Evolutionary conservation across 1,284 basidiomycete genomes (phyloP).

Genomic region (Coniophora puteana): DNA sequence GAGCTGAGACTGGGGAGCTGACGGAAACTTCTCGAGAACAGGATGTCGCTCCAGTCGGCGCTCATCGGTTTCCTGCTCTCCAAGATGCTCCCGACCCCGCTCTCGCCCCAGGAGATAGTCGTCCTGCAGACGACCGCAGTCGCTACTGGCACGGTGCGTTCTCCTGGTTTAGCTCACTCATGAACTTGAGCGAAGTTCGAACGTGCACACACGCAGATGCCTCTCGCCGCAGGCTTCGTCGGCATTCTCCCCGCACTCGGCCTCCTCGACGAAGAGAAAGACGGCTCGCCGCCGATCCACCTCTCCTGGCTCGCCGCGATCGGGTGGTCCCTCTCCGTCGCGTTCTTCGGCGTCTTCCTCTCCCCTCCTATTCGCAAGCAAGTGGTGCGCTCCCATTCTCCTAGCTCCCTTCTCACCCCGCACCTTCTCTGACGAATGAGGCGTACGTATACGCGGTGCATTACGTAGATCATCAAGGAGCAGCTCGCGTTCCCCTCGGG

Average conservation of each 20-base stretch:
- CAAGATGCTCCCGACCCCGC: constrained; percentile 63
- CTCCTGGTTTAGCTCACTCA: background rate
- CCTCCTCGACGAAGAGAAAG: constrained; percentile 69
- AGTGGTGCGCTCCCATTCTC: constrained; percentile 75
- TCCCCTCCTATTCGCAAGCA: constrained; percentile 92
- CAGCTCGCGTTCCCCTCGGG: constrained; percentile 93
- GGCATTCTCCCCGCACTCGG: constrained; percentile 91
- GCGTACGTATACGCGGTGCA: background rate
- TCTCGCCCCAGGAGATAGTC: constrained; percentile 88
- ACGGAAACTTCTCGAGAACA: constrained; percentile 29
- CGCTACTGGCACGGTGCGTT: constrained; percentile 74
- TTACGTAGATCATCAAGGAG: constrained; percentile 81
- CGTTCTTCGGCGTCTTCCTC: constrained; percentile 95
- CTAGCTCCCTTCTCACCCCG: constrained; percentile 3
- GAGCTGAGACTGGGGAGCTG: background rate
- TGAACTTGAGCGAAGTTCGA: no score
- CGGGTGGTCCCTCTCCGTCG: constrained; percentile 83
- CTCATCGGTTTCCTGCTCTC: constrained; percentile 90
- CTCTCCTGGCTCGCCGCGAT: constrained; percentile 72
- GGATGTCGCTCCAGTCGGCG: constrained; percentile 95
- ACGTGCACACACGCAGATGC: constrained; percentile 51
- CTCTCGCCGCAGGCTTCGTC: constrained; percentile 91
- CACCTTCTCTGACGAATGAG: background rate
- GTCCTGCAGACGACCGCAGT: constrained; percentile 95
- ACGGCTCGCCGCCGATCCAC: constrained; percentile 75